Conservation (phyloP, 305 asterid genomes). For the Rubia balearica region DNA sequence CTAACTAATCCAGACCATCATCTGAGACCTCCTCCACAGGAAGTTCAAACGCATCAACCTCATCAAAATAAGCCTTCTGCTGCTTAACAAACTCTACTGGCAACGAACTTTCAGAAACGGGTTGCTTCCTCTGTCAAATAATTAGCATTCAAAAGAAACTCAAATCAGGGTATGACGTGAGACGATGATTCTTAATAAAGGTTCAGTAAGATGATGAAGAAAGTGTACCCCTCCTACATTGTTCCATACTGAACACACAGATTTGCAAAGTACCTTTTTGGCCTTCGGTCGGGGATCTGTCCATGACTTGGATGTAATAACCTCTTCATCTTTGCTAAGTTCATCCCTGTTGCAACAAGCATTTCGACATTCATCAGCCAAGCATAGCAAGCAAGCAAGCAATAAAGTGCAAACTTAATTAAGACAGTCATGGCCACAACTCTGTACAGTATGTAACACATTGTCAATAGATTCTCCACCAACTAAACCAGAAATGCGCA, state of each 20-base stretch:
- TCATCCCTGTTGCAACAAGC: constrained; percentile 41
- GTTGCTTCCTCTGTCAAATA: constrained; percentile 45
- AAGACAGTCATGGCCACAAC: constrained; percentile 1
- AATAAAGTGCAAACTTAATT: constrained; percentile 15
- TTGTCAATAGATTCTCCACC: not conserved
- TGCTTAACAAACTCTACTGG: constrained; percentile 48
- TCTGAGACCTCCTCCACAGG: constrained; percentile 57
- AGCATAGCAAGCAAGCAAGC: constrained; percentile 10
- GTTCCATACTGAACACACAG: not conserved
- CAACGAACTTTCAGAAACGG: constrained; percentile 21
- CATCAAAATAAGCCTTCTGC: constrained; percentile 64
- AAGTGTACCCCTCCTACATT: not conserved
- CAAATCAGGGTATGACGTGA: not conserved
- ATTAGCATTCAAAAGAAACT: constrained; percentile 4
- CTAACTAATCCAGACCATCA: constrained; percentile 31
- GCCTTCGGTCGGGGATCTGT: constrained; percentile 43
- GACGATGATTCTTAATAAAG: not conserved
- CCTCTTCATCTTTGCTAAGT: constrained; percentile 31
- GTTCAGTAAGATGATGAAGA: constrained; percentile 3
- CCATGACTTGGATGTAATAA: constrained; percentile 40
- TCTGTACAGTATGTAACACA: not conserved
- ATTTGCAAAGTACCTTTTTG: constrained; percentile 47
- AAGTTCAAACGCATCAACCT: constrained; percentile 70
- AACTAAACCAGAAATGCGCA: constrained; percentile 2
- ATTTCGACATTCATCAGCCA: constrained; percentile 26